Evolutionary conservation across 257 asterid genomes (phyloP).

Genomic region (Plantago elongata): DNA sequence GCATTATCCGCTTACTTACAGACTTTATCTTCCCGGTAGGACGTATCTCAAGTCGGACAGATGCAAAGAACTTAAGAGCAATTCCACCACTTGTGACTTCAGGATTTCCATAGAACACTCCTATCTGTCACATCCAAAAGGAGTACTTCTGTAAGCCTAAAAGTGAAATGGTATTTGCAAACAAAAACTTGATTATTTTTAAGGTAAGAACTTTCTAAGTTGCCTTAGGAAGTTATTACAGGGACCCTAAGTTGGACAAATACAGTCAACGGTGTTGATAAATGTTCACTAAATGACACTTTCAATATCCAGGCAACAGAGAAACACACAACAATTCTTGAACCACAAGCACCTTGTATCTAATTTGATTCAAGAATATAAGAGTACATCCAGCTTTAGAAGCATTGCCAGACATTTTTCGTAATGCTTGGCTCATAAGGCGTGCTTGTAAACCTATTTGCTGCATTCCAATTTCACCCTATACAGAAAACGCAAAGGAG

Average conservation of each 20-base stretch:
- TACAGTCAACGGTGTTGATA: constrained; percentile 3
- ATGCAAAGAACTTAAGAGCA: constrained; percentile 96
- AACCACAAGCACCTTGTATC: constrained; percentile 67
- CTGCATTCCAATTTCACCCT: constrained; percentile 99
- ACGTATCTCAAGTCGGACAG: constrained; percentile 98
- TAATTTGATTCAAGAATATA: constrained; percentile 87
- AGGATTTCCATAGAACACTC: constrained; percentile 95
- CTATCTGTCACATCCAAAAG: constrained; percentile 59
- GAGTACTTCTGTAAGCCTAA: constrained; percentile 17
- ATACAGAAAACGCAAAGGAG: constrained; percentile 18
- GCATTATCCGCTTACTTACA: constrained; percentile 54
- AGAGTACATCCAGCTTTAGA: constrained; percentile 98
- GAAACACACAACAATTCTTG: constrained; percentile 6
- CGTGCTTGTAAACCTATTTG: constrained; percentile 99
- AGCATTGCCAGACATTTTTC: constrained; percentile 98
- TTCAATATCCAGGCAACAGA: constrained; percentile 12
- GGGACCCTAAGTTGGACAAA: too few species aligned
- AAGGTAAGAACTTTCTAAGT: too few species aligned
- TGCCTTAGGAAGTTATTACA: too few species aligned
- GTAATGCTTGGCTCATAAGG: constrained; percentile 97
- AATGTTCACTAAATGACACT: constrained; percentile 1
- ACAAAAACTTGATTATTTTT: neutral
- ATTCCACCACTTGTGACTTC: constrained; percentile 99
- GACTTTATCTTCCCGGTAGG: constrained; percentile 94
- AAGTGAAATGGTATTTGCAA: constrained; percentile 15